Base-by-base conservation (phyloP, 23 red algal genomes). In the Rhodosorus marinus region DNA sequence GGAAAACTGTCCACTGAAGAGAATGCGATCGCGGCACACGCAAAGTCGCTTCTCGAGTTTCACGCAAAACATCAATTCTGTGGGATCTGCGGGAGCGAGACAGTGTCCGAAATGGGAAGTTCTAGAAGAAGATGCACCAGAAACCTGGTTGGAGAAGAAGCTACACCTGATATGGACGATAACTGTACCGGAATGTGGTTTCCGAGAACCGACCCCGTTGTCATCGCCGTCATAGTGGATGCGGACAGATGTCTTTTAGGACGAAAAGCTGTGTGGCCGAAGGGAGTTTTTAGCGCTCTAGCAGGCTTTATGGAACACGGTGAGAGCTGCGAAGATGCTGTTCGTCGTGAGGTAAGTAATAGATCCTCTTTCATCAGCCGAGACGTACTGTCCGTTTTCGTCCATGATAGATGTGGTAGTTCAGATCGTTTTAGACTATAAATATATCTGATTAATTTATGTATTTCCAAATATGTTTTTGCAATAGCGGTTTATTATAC, bases 301-400 rank as follows among this genome's bases (percentile, higher is more conserved):
- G 82, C 82, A 17, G 82, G 82, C 0, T 92, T 92, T 27, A 79
- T 92, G 71, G 82, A 92, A 42, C 82, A 92, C 42, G 82, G 72
- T 3, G 82, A 92, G 52, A 65, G 82, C 31, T 29, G 79, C 27
- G 82, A 92, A 38, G 82, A 92, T 48, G 62, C 71, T 1, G 74
- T 79, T 52, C 47, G 59, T 24, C 38, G 82, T 29, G 82, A 92
- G 52, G 64, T 64, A 25, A 33, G 49, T 50, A 6, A 3, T 1
- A 3, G 43, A 1, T 1, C 1, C 1, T 1, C 1, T 3, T 20
- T 3, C 43, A 3, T 3, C 3, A 26, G 5, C 22, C 4, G 47
- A n/a, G 36, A n/a, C 11, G 36, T 9, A 43, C 11, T n/a, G 36
- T n/a, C 36, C 11, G 11, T 50, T 22, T 50, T 50, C 26, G 4